Percentiles rank a stretch among this genome's conserved stretches.
Evolutionary conservation across 495 filamentous ascomycete genomes (phyloP).

Genomic region (Jackrogersella multiformis): DNA sequence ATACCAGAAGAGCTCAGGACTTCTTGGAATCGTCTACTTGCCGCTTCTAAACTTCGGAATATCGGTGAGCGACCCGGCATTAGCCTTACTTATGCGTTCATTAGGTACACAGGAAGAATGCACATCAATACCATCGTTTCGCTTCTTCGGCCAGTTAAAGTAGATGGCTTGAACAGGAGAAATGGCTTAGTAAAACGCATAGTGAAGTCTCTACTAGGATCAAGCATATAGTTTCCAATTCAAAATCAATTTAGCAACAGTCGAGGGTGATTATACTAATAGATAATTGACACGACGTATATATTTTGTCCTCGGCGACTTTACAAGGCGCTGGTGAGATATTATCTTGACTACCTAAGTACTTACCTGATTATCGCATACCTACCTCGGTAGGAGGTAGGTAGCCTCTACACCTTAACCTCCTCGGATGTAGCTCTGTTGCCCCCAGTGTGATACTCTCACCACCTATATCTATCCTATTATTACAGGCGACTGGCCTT

Average conservation of each 20-base stretch:
- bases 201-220: slow-evolving; percentile 14
- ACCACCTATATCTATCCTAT: not conserved
- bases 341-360: slow-evolving; percentile 14
- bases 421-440: not conserved
- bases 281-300: slow-evolving; percentile 6
- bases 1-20: slow-evolving; percentile 36
- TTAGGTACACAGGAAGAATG: slow-evolving; percentile 37
- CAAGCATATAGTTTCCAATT: slow-evolving; percentile 4
- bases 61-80: slow-evolving; percentile 58
- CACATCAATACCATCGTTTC: slow-evolving; percentile 30
- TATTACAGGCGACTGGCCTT: not conserved
- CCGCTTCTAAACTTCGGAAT: slow-evolving; percentile 52
- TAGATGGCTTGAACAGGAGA: slow-evolving; percentile 24
- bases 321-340: not conserved
- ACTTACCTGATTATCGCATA: too few relatives aligned
- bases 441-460: not conserved
- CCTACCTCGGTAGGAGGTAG: too few relatives aligned
- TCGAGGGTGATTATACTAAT: slow-evolving; percentile 28
- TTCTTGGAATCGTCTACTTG: slow-evolving; percentile 35
- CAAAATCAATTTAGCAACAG: slow-evolving; percentile 10
- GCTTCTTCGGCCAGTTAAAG: slow-evolving; percentile 36
- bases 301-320: not conserved
- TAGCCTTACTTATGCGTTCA: slow-evolving; percentile 26
- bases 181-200: slow-evolving; percentile 5
- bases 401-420: not conserved